Evolutionary conservation across 257 asterid genomes (phyloP).

Genomic region (Lycium barbarum): DNA sequence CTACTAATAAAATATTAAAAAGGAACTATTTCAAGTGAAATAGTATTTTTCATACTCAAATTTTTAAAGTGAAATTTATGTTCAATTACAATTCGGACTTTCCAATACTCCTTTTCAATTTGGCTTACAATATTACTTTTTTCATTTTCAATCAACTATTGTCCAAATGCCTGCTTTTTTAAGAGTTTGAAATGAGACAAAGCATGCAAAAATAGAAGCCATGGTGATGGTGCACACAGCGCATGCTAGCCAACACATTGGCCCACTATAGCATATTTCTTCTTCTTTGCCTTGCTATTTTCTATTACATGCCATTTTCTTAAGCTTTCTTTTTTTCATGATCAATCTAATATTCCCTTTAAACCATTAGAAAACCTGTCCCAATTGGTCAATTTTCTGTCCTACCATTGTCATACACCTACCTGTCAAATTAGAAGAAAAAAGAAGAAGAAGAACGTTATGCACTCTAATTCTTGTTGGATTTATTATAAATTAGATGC

Average conservation of each 20-base stretch:
- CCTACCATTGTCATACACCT: constrained; percentile 21
- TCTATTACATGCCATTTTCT: not conserved
- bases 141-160: not conserved
- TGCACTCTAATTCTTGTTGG: no score
- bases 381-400: constrained; percentile 23
- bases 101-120: no score
- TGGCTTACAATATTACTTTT: not conserved
- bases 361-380: constrained; percentile 3
- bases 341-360: not conserved
- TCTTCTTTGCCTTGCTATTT: constrained; percentile 9
- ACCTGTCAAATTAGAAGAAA: not conserved
- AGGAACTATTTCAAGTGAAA: no score
- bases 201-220: constrained; percentile 46
- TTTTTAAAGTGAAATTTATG: no score
- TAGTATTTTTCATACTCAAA: no score
- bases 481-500: no score
- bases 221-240: constrained; percentile 36
- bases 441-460: no score
- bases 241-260: constrained; percentile 53
- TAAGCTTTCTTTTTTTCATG: not conserved
- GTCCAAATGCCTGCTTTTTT: constrained; percentile 21
- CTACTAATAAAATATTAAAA: no score
- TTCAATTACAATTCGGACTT: no score
- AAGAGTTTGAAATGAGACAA: constrained; percentile 37
- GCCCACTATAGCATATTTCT: constrained; percentile 38